Evolutionary conservation across 2,329 filamentous ascomycete genomes (phyloP).

Genomic region (Cladosporium austrohemisphaericum): DNA sequence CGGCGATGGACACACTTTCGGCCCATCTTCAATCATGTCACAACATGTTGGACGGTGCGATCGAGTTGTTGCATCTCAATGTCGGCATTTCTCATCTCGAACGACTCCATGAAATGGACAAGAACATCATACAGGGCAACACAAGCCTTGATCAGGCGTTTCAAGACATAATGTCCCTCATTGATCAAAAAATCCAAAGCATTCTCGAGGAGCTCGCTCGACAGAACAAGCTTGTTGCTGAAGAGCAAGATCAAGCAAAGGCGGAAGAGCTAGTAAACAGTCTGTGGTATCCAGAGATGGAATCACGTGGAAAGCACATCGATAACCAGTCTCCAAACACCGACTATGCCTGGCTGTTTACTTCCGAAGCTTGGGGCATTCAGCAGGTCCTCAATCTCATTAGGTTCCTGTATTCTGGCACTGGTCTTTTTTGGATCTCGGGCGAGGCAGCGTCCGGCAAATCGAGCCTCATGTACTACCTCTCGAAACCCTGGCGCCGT

Average conservation of each 20-base stretch:
- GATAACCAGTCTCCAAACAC: neutral
- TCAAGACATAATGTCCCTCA: neutral
- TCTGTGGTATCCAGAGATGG: neutral
- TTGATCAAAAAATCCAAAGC: neutral
- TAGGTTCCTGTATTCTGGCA: neutral
- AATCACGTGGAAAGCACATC: neutral
- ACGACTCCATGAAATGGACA: neutral
- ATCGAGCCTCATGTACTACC: neutral
- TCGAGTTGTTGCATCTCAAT: neutral
- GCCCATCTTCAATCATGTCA: neutral
- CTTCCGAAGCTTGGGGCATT: neutral
- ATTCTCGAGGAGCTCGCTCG: neutral
- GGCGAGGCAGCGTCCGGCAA: neutral
- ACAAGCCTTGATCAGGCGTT: neutral
- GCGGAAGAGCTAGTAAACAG: neutral
- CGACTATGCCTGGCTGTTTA: neutral
- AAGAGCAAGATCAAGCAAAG: neutral
- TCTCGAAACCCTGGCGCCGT: neutral
- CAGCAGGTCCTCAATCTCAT: neutral
- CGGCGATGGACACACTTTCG: neutral
- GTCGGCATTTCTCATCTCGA: neutral
- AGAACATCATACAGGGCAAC: neutral
- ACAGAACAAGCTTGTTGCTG: neutral
- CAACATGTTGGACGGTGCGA: neutral
- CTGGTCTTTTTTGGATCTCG: neutral